A percentile compares a stretch with the other conserved stretches of the same genome.
phyloP scores from a whole-genome alignment of 2,329 filamentous ascomycete genomes.

The Epichloe bromicola region DNA sequence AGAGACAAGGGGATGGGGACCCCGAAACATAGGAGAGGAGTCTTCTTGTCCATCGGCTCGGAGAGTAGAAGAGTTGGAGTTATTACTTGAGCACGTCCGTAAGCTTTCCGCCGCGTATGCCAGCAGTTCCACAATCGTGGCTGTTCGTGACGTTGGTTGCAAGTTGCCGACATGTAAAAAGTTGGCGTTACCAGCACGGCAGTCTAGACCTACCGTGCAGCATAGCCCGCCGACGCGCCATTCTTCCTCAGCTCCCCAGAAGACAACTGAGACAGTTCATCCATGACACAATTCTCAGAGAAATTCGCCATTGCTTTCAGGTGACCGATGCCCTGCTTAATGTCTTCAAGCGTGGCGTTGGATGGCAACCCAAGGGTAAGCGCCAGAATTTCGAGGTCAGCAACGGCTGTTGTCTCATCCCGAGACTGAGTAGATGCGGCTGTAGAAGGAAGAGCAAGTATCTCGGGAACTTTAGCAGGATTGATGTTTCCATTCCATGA shows the following conservation, averaged over 20 bases:
- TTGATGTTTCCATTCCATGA: constrained; percentile 7
- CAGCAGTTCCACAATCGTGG: background rate
- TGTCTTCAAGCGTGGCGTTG: constrained; percentile 23
- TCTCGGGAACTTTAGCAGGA: constrained; percentile 7
- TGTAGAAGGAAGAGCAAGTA: constrained; percentile 9
- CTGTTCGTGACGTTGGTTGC: background rate
- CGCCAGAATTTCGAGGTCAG: constrained; percentile 23
- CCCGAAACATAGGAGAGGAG: too few relatives aligned
- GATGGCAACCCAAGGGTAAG: constrained; percentile 19
- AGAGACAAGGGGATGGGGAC: too few relatives aligned
- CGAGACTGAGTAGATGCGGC: background rate
- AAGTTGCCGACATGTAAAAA: background rate
- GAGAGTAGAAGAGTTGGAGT: too few relatives aligned
- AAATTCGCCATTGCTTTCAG: constrained; percentile 12
- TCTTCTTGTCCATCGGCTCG: too few relatives aligned
- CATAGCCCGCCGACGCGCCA: background rate
- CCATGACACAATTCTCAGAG: background rate
- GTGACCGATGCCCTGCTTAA: constrained; percentile 19
- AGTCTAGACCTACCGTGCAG: background rate
- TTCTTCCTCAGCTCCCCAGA: background rate
- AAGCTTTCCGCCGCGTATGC: background rate
- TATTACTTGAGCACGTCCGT: too few relatives aligned
- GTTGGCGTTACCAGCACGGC: background rate
- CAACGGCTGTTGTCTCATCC: constrained; percentile 9
- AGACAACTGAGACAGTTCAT: background rate